Base-by-base conservation (phyloP, 2,329 filamentous ascomycete species). In the Cadophora malorum region DNA sequence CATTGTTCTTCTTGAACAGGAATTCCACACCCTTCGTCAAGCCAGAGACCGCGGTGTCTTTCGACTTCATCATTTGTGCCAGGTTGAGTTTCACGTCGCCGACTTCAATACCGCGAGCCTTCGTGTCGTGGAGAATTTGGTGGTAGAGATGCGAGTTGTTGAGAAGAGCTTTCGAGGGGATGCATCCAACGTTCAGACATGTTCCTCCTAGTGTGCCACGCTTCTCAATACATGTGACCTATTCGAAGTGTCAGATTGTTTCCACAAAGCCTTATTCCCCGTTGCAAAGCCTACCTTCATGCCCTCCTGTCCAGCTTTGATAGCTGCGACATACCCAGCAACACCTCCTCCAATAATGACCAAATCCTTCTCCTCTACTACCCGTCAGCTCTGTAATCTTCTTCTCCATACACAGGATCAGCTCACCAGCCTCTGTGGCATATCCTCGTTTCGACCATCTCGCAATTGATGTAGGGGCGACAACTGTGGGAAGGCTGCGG, bases 141-240 rank as follows among this genome's bases (percentile, higher is more conserved):
- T 98, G 95, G 86, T 98, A 98, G 70, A 98, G 88, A 82, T 97
- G 94, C 76, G 96, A 97, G 87, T 98, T 98, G 90, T 98, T 99
- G 81, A 99, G 92, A 75, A 99, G 93, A 71, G 96, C 97, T 84
- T 99, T 99, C 74, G 96, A 99, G 74, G 96, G 96, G 80, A 99
- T 99, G 84, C 96, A 99, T 83, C 96, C 96, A 79, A 99, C 96
- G 81, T 99, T 99, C 78, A 99, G 85, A 86, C 96, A 99, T 78
- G 96, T 99, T 80, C 96, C 96, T 78, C 96, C 96, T 76, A 99
- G 90, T 69, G 89, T 86, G 75, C 96, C 96, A 79, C 96, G 93
- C 88, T 99, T 99, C 85, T 99, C 96, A 84, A 99, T 96, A 83
- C 96, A 99, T 70, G 94, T 88, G 72, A 97, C 95, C 94, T 97